Evolutionary conservation across 1,284 basidiomycete species (phyloP).

Genomic region (Megacollybia platyphylla): DNA sequence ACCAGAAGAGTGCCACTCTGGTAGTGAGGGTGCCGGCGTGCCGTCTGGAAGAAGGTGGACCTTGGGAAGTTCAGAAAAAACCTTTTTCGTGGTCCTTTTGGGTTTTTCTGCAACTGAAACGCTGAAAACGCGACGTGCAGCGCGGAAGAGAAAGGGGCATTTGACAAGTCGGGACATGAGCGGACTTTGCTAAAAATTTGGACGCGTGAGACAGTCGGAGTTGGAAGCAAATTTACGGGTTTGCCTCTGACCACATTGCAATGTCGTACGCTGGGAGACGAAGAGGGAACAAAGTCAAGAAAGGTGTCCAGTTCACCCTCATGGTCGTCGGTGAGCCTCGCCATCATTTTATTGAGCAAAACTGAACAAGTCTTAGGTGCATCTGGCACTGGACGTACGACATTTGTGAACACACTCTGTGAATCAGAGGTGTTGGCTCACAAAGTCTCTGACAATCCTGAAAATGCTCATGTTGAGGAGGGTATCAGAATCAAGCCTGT

Average conservation of each 20-base stretch:
- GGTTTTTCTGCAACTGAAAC: conserved; percentile 5
- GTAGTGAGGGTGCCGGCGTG: conserved; percentile 19
- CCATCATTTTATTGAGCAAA: conserved; percentile 8
- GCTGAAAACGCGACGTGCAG: conserved; percentile 8
- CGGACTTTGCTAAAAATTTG: background rate
- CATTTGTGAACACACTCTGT: conserved; percentile 96
- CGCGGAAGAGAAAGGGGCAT: background rate
- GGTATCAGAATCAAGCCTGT: conserved; percentile 94
- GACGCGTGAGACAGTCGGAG: background rate
- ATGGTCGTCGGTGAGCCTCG: conserved; percentile 79
- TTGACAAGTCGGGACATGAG: background rate
- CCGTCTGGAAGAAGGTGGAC: conserved; percentile 27
- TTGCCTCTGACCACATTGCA: conserved; percentile 14
- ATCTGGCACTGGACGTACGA: conserved; percentile 92
- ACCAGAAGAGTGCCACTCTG: conserved; percentile 13
- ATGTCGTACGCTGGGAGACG: conserved; percentile 81
- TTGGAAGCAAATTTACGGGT: background rate
- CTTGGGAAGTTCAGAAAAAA: conserved; percentile 41
- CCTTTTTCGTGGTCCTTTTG: conserved; percentile 36
- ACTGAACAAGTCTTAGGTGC: conserved; percentile 47
- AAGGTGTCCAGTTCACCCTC: conserved; percentile 91
- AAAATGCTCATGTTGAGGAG: conserved; percentile 88
- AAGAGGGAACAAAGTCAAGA: conserved; percentile 91
- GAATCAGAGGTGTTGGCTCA: conserved; percentile 83
- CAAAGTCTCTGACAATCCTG: conserved; percentile 79